Evolutionary conservation across 2,329 filamentous ascomycete genomes (phyloP).

Genomic region (Alternaria triticimaculans): DNA sequence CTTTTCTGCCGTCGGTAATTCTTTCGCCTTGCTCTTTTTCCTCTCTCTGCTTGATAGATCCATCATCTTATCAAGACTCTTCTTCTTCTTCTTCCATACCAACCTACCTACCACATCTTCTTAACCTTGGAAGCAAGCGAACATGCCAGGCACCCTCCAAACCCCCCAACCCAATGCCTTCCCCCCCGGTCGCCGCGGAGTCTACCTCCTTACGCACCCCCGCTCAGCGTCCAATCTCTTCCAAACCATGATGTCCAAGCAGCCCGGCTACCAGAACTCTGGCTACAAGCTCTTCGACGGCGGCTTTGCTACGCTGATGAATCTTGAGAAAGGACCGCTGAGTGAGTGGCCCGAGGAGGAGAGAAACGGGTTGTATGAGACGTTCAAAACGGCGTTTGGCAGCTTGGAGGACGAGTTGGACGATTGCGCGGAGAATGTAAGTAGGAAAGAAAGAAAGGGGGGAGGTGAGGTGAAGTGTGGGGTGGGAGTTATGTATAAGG

Average conservation of each 20-base stretch:
- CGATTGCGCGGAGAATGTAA: conserved; percentile 19
- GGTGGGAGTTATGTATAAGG: neutral
- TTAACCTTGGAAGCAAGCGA: neutral
- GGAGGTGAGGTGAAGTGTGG: neutral
- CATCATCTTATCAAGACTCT: neutral
- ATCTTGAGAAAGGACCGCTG: conserved; percentile 13
- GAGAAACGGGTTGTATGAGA: conserved; percentile 5
- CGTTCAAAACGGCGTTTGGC: conserved; percentile 11
- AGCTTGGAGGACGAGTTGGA: conserved; percentile 22
- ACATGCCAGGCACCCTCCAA: conserved; percentile 16
- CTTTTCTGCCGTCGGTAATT: neutral
- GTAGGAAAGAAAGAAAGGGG: neutral
- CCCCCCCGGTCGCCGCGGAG: conserved; percentile 5
- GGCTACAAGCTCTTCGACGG: conserved; percentile 23
- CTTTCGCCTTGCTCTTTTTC: neutral
- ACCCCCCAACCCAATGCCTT: neutral
- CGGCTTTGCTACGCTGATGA: conserved; percentile 2
- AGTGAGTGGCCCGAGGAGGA: conserved; percentile 17
- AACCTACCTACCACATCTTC: neutral
- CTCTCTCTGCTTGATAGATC: neutral
- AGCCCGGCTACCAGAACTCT: conserved; percentile 19
- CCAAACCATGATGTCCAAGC: conserved; percentile 28
- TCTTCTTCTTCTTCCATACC: too few species aligned
- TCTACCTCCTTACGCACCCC: conserved; percentile 26
- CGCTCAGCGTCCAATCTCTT: conserved; percentile 28